Evolutionary conservation across 2,329 filamentous ascomycete species (phyloP), one percentile per base, ranked within the genome.

Genomic region (Colletotrichum simmondsii): DNA sequence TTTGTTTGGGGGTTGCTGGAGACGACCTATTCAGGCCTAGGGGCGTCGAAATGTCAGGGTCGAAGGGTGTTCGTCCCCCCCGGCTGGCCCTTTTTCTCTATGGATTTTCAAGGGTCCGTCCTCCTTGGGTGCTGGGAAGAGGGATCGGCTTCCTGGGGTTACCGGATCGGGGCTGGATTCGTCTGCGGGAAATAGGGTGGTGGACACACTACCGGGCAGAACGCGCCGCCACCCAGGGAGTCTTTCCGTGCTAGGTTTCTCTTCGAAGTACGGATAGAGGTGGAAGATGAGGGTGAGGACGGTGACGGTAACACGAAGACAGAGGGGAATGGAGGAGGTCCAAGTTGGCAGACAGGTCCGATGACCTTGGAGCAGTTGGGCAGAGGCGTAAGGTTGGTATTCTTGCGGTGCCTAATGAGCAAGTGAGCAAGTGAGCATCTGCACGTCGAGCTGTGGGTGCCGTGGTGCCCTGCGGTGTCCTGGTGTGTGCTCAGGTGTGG

Each of bases 31-130:
- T 72, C 70, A 22, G 70, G 70, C 26, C 49, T 70, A 70, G 61
- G 26, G 58, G 26, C n/a, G 22, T 54, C 46, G 53, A 49, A 49
- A 49, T 49, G 42, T 49, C 19, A 64, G 61, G 61, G 49, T 64
- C 30, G 30, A 54, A 53, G 61, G 60, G 66, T 65, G 66, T 72
- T 72, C 66, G 65, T 64, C 32, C n/a, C 42, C 65, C 59, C 61
- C 66, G 26, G 56, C 65, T 32, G 65, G 65, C n/a, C 35, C 65
- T 32, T 28, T 52, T 35, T 69, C 30, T 37, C 46, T 56, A 60
- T 26, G 26, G 66, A 60, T 52, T 49, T 72, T 70, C 60, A 66
- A 72, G 66, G 70, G 70, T 70, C 70, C 60, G 58, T 30, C 68
- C 68, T 71, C 46, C 52, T 32, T 30, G 46, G 14, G 60, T 30